Conservation (phyloP, 73 alveolate genomes). For the Paramecium biaurelia region DNA sequence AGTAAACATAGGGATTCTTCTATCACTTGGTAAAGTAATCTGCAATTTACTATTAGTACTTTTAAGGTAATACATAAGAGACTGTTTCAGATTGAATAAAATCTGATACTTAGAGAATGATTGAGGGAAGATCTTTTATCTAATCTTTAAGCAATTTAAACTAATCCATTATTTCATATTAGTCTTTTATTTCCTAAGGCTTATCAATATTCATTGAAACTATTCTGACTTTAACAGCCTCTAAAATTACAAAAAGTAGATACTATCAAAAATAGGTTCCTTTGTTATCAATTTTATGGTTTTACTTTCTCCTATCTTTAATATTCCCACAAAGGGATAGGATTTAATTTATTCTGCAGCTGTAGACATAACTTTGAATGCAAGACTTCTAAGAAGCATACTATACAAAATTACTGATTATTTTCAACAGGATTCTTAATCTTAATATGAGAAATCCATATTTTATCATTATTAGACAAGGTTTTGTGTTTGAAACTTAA, state of each 20-base stretch:
- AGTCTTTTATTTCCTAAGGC: neutral
- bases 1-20: neutral
- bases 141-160: neutral
- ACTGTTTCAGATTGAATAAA: neutral
- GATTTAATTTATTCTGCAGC: neutral
- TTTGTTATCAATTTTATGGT: neutral
- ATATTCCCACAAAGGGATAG: neutral
- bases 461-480: neutral
- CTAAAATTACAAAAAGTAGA: neutral
- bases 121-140: neutral
- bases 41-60: neutral
- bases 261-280: neutral
- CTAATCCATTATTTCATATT: neutral
- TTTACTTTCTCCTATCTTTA: neutral
- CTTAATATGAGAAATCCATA: neutral
- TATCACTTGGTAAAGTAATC: conserved; percentile 9
- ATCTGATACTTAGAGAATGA: neutral
- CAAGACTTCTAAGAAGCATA: neutral
- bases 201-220: neutral
- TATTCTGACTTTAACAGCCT: neutral
- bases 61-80: neutral
- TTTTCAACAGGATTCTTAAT: neutral
- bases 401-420: neutral
- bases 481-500: neutral
- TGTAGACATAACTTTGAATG: neutral